These are phyloP conservation scores for Ceratocystis variospora DNA, from an alignment of 2,329 filamentous ascomycete genomes.

Conservation along the genomic window DNA sequence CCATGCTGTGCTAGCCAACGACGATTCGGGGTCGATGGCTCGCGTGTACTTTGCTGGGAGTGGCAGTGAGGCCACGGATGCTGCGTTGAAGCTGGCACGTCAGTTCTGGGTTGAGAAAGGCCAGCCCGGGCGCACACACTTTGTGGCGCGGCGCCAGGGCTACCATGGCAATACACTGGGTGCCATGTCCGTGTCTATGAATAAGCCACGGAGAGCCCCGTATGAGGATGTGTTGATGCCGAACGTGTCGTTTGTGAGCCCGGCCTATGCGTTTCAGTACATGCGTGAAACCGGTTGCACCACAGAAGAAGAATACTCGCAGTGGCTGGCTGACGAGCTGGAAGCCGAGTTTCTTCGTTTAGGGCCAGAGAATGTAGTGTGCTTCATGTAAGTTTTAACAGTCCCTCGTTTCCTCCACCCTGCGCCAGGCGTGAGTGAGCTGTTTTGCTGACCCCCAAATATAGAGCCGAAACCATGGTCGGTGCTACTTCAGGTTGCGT, in stretches of 20 bases:
- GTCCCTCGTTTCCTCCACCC: neutral
- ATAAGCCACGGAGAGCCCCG: constrained; percentile 23
- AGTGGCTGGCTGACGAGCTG: constrained; percentile 31
- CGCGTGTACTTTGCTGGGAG: constrained; percentile 18
- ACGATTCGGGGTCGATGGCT: constrained; percentile 21
- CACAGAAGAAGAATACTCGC: constrained; percentile 30
- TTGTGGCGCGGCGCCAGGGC: constrained; percentile 33
- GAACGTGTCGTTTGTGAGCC: constrained; percentile 6
- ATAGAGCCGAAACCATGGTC: constrained; percentile 25
- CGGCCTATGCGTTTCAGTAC: constrained; percentile 20
- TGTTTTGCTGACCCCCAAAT: constrained; percentile 26
- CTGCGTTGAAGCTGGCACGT: constrained; percentile 34
- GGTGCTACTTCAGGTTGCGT: constrained; percentile 29
- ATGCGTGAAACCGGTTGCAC: constrained; percentile 24
- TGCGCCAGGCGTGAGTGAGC: neutral
- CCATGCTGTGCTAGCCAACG: constrained; percentile 21
- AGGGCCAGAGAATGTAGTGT: constrained; percentile 32
- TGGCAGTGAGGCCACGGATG: constrained; percentile 31
- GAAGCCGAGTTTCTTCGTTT: constrained; percentile 35
- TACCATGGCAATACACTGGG: constrained; percentile 41
- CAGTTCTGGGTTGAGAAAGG: constrained; percentile 34
- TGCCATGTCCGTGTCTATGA: constrained; percentile 29
- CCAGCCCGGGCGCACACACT: constrained; percentile 27
- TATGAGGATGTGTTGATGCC: constrained; percentile 24
- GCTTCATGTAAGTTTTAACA: constrained; percentile 3